Evolutionary conservation across 2,329 filamentous ascomycete genomes (phyloP), one percentile per base, ranked within the genome.

Genomic region (Westerdykella sp.): DNA sequence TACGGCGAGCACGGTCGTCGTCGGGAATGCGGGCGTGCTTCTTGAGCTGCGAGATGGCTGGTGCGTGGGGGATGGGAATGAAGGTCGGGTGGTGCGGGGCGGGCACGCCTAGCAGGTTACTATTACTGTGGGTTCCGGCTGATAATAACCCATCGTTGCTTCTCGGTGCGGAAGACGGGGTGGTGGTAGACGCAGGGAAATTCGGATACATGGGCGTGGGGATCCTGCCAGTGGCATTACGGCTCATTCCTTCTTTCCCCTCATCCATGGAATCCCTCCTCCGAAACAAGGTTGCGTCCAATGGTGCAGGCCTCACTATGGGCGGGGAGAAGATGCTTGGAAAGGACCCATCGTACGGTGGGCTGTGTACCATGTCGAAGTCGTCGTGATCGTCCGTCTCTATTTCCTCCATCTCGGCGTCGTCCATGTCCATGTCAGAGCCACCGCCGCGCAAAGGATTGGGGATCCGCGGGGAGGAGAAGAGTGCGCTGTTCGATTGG

Each of bases 141-240:
- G 36, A 18, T 6, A 14, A 21, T 22, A 38, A 5, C 6, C 5
- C 22, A 28, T 5, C 25, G 36, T 12, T 15, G 15, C 13, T 23
- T 7, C 22, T 18, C 21, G 15, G 36, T 22, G 18, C 22, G 10
- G 16, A 7, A 21, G 16, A 16, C 43, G 35, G 18, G 42, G 44
- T 34, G 37, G 47, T 50, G 42, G 57, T 14, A 15, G n/a, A 14
- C 14, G 30, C 3, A 15, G 32, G 57, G 42, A 69, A 69, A 1
- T 54, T 63, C 38, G 63, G 54, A 41, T 67, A 62, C 41, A 69
- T 69, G 34, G 67, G 67, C 16, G 67, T 69, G 2, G 66, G 66
- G 42, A 69, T 59, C n/a, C 67, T 52, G 47, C 46, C 60, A 34
- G 48, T 56, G 53, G 45, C 25, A 12, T 28, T 28, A 12, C 25